Evolutionary conservation across 2,329 filamentous ascomycete species (phyloP), one percentile per base, ranked within the genome.

Genomic region (Colletotrichum tropicale): DNA sequence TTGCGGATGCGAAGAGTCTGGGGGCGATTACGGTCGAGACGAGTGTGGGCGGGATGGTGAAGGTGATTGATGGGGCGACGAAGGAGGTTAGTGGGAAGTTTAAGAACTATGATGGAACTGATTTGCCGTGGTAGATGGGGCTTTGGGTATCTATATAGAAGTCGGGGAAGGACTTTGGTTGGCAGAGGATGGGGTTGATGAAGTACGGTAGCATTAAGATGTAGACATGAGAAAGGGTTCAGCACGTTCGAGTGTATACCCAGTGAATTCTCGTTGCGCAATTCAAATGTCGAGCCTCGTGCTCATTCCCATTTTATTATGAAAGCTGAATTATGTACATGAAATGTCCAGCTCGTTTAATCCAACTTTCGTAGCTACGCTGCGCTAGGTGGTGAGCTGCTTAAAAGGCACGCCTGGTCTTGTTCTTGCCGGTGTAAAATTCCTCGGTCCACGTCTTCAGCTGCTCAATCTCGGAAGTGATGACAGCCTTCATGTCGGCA

Each of bases 361-460:
- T n/a, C n/a, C n/a, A n/a, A n/a, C n/a, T n/a, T n/a, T n/a, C n/a
- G n/a, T n/a, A n/a, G n/a, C n/a, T n/a, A n/a, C n/a, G n/a, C n/a
- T n/a, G 32, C 32, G 32, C 43, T 5, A 12, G 6, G 32, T 6
- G 8, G 18, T 12, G 4, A 10, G 5, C 32, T 10, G 16, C 18
- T 62, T 15, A 62, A 2, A 56, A 26, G 28, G 60, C 26, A 26
- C 71, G 61, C 55, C 24, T 66, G 13, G 6, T 34, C 43, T 55
- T 77, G 8, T 10, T 38, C 72, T 67, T 71, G 43, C 62, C 64
- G 3, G 24, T n/a, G 72, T 86, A 86, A 72, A 84, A 92, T 77
- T 91, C 88, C 1, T 79, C 82, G 6, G 91, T 88, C 90, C 90
- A 92, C n/a, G 81, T 81, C 76, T 86, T 87, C 62, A 92, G 86